Percentiles rank a stretch among this genome's conserved stretches.
Conservation (phyloP, 306 rosid genomes). For the Cucumis sativus region DNA sequence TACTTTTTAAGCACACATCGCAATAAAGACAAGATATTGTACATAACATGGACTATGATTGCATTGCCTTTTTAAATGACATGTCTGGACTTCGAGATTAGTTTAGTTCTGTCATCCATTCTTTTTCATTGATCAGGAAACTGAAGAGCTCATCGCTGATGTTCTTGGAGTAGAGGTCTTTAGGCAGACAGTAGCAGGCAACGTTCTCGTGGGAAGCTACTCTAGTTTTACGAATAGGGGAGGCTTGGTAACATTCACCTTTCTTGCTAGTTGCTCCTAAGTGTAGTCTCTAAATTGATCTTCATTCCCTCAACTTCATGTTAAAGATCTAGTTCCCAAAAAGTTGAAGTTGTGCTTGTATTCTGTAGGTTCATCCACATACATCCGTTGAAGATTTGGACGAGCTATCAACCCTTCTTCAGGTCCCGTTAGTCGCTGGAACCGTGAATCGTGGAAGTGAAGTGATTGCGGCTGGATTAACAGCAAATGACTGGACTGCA, state of each 20-base stretch:
- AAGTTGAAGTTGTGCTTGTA: not conserved
- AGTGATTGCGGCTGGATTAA: slow-evolving; percentile 76
- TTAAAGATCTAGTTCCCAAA: not conserved
- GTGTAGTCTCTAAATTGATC: not conserved
- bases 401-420: slow-evolving; percentile 91
- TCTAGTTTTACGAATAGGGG: slow-evolving; percentile 80
- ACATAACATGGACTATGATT: not conserved
- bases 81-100: not conserved
- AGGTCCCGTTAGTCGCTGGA: slow-evolving; percentile 89
- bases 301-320: not conserved
- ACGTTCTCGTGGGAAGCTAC: slow-evolving; percentile 82
- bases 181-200: slow-evolving; percentile 89
- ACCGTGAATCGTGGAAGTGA: slow-evolving; percentile 86
- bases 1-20: not conserved
- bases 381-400: slow-evolving; percentile 86
- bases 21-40: not conserved
- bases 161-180: slow-evolving; percentile 96
- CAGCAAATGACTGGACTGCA: slow-evolving; percentile 88
- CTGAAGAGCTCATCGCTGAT: slow-evolving; percentile 88
- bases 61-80: not conserved
- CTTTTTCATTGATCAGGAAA: slow-evolving; percentile 37
- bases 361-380: slow-evolving; percentile 78
- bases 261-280: not conserved
- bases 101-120: not conserved
- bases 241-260: slow-evolving; percentile 50